Percentiles rank a stretch among this genome's conserved stretches.
phyloP scores from a whole-genome alignment of 2,329 filamentous ascomycete genomes.

The Alternaria sp. region DNA sequence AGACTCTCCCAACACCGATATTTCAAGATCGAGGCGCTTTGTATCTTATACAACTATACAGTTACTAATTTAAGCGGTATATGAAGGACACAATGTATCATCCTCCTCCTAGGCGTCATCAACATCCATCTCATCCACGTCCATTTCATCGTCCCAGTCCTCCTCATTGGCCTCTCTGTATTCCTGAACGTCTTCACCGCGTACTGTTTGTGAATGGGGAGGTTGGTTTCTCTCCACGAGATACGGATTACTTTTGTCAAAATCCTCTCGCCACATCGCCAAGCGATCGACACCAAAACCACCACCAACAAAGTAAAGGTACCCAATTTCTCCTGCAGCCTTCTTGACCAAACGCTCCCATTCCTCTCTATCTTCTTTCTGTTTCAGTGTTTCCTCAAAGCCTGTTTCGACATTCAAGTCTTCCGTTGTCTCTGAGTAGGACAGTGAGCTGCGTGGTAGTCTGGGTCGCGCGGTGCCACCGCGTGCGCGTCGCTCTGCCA shows the following conservation, averaged over 20 bases:
- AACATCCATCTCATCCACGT: conserved; percentile 17
- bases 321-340: conserved; percentile 35
- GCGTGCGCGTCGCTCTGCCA: conserved; percentile 22
- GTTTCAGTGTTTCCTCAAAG: conserved; percentile 14
- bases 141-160: conserved; percentile 19
- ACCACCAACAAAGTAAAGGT: conserved; percentile 37
- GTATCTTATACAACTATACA: neutral
- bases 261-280: conserved; percentile 26
- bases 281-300: conserved; percentile 9
- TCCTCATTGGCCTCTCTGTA: conserved; percentile 11
- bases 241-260: conserved; percentile 24
- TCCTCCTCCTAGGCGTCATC: conserved; percentile 9
- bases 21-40: neutral
- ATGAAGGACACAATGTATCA: neutral
- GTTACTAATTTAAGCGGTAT: neutral
- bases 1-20: neutral
- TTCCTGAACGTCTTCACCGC: neutral
- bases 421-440: conserved; percentile 26
- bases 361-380: conserved; percentile 21
- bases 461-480: conserved; percentile 19
- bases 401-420: conserved; percentile 23
- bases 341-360: conserved; percentile 19
- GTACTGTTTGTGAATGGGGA: conserved; percentile 1
- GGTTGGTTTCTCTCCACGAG: conserved; percentile 21
- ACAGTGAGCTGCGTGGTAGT: conserved; percentile 33